Conservation (phyloP, 1,284 basidiomycete species). For the Apiotrichum domesticum region DNA sequence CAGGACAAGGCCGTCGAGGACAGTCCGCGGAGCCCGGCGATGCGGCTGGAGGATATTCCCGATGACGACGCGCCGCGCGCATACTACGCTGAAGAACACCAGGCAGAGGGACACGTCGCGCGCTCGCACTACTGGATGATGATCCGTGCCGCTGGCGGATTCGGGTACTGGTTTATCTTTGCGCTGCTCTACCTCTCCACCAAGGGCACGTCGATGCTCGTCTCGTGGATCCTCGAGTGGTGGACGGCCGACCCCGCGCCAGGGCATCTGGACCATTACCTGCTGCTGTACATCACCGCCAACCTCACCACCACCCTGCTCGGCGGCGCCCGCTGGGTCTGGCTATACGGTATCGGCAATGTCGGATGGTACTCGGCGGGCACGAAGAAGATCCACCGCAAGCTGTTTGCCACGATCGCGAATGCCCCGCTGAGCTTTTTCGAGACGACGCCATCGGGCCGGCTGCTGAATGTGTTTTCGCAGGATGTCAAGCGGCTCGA, state of each 20-base stretch:
- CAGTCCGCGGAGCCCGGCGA: neutral
- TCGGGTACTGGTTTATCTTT: conserved; percentile 43
- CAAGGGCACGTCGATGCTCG: conserved; percentile 20
- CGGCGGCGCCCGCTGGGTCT: conserved; percentile 38
- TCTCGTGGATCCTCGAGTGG: conserved; percentile 24
- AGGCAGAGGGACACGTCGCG: conserved; percentile 51
- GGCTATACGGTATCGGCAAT: conserved; percentile 42
- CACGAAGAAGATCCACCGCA: conserved; percentile 60
- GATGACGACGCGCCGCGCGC: conserved; percentile 5
- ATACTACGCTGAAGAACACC: conserved; percentile 67
- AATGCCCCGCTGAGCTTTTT: conserved; percentile 69
- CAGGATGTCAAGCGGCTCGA: conserved; percentile 57
- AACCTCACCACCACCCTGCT: conserved; percentile 18
- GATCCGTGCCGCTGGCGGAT: conserved; percentile 40
- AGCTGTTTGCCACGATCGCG: conserved; percentile 56
- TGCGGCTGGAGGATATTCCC: neutral
- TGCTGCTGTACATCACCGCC: conserved; percentile 27
- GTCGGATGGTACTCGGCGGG: conserved; percentile 56
- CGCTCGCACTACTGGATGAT: conserved; percentile 36
- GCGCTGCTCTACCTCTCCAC: conserved; percentile 25
- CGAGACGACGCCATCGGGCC: conserved; percentile 73
- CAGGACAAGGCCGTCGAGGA: neutral
- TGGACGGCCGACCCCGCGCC: conserved; percentile 38
- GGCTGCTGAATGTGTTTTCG: conserved; percentile 48
- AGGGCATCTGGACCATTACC: conserved; percentile 29